Base-by-base conservation (phyloP, 2,329 filamentous ascomycete species). In the Leptographium galeiforme region DNA sequence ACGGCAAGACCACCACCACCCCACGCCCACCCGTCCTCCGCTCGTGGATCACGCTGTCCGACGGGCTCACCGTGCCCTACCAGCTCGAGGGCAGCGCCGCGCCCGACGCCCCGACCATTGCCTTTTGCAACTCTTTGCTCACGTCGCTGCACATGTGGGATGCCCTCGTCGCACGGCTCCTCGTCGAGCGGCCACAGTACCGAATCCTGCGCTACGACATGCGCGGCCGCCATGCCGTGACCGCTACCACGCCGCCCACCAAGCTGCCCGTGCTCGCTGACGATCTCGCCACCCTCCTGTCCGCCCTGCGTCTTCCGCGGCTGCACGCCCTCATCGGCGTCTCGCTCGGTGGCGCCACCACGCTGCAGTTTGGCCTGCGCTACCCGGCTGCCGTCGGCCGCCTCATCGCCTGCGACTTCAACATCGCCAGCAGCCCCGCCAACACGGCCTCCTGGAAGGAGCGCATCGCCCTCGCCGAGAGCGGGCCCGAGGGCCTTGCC, bases 91-190 rank as follows among this genome's bases (percentile, higher is more conserved):
- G 89, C 53, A 85, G 78, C 58, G 62, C 78, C 0, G 74, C 82
- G 36, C 78, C 82, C 0, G 63, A 76, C 19, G 85, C 87, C 0
- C 88, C 88, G 0, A 77, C 85, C 0, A 73, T 95, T 12, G 81
- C 88, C 19, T 84, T 90, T 59, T 77, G 76, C 67, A 94, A 94
- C 72, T 90, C 85, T 1, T 82, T 95, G 50, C 77, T 95, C 8
- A 87, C 87, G 2, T 81, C 84, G 48, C 76, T 84, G 58, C 74
- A 78, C 64, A 93, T 95, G 77, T 95, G 89, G 89, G 85, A 93
- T 61, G 73, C 74, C 2, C 79, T 94, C 55, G 70, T 93, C 1
- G 68, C 71, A 1, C 69, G 78, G n/a, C 75, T 93, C 59, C 75
- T 76, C 50, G 65, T 68, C 0, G 62, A 77, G 40, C 78, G 82